Evolutionary conservation across 1,284 basidiomycete genomes (phyloP).

Genomic region (Tilletia walkeri): DNA sequence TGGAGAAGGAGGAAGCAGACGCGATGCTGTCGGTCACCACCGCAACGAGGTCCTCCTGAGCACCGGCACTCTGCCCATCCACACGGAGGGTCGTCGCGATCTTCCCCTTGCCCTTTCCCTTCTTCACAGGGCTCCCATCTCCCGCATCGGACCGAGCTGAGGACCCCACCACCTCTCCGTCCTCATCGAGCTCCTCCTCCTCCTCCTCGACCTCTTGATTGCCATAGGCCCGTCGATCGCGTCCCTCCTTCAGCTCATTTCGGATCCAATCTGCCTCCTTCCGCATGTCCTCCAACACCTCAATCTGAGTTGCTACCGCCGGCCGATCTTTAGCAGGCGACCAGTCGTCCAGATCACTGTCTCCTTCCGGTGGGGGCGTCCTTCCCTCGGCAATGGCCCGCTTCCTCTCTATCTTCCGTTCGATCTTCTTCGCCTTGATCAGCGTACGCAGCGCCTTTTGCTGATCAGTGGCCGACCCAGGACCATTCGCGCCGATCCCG

Average conservation of each 20-base stretch:
- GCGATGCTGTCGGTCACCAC: neutral
- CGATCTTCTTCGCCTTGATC: conserved; percentile 38
- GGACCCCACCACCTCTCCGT: conserved; percentile 1
- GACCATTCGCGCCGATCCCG: conserved; percentile 37
- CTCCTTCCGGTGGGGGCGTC: conserved; percentile 30
- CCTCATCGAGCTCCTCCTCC: conserved; percentile 17
- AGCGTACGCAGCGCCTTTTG: conserved; percentile 42
- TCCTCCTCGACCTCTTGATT: conserved; percentile 28
- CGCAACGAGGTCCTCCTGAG: conserved; percentile 2
- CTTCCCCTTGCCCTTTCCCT: neutral
- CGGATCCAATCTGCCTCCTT: conserved; percentile 39
- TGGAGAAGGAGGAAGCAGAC: neutral
- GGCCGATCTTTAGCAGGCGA: conserved; percentile 38
- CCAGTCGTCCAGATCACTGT: conserved; percentile 45
- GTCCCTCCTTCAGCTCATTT: conserved; percentile 31
- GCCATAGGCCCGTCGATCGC: conserved; percentile 30
- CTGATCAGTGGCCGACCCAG: conserved; percentile 56
- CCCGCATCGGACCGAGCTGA: too few relatives aligned
- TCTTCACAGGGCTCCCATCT: neutral
- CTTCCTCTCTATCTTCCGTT: conserved; percentile 30
- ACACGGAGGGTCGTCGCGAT: neutral
- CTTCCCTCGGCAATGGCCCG: conserved; percentile 39
- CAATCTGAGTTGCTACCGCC: conserved; percentile 38
- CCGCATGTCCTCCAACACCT: conserved; percentile 40
- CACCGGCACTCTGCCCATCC: neutral